Evolutionary conservation across 1,139 yeast genomes (phyloP), one percentile per base, ranked within the genome.

Genomic region (Hansenula lynferdii): DNA sequence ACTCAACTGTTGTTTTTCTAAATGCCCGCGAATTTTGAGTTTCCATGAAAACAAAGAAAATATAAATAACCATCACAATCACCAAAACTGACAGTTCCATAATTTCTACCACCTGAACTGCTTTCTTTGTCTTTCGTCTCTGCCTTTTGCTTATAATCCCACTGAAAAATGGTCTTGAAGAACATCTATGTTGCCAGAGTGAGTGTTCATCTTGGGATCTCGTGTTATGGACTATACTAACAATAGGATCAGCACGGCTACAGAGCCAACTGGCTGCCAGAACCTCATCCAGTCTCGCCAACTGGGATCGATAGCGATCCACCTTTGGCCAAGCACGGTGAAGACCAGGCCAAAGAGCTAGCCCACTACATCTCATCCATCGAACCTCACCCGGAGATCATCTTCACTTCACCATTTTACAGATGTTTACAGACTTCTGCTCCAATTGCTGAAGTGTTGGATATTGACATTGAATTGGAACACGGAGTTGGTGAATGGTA

Each of bases 201-300:
- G 36, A 36, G 59, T 46, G n/a, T n/a, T n/a, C n/a, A n/a, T n/a
- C n/a, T n/a, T n/a, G n/a, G n/a, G n/a, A n/a, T n/a, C n/a, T n/a
- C n/a, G n/a, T n/a, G n/a, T n/a, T n/a, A n/a, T n/a, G n/a, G n/a
- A n/a, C n/a, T n/a, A n/a, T n/a, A n/a, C n/a, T n/a, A n/a, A n/a
- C n/a, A n/a, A n/a, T n/a, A n/a, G n/a, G n/a, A n/a, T n/a, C n/a
- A 70, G 67, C 96, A 86, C 58, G 96, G 95, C 1, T 84, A 73
- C 60, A 67, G 95, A 43, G 76, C 90, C 44, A 85, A 85, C 54
- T 85, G 95, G 95, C 65, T 80, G 22, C 86, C 89, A 3, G 75
- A 75, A 24, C 90, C 92, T 35, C 83, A 78, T 48, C 82, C 84
- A 0, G 80, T 82, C 6, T 72, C 77, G 35, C 90, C 90, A 1